Evolutionary conservation across 495 filamentous ascomycete genomes (phyloP).

Genomic region (Jackrogersella minutella): DNA sequence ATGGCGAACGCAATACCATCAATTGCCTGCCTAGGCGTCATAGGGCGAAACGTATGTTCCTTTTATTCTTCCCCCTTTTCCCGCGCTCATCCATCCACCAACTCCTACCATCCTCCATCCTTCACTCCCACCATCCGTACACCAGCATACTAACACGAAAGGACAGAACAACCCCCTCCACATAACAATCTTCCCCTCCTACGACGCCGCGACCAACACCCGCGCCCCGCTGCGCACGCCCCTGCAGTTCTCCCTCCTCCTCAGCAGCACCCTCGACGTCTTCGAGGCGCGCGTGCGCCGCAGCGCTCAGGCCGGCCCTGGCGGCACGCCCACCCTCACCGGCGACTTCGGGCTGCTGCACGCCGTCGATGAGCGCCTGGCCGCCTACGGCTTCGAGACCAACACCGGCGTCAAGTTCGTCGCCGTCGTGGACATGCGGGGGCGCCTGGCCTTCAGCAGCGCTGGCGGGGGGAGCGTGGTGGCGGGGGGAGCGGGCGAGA

Average conservation of each 20-base stretch:
- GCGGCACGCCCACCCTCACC: constrained; percentile 52
- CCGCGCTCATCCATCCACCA: constrained; percentile 2
- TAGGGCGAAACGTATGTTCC: constrained; percentile 84
- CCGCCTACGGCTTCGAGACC: constrained; percentile 95
- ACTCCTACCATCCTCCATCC: not conserved
- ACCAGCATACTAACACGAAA: constrained; percentile 1
- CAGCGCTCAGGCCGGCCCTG: constrained; percentile 59
- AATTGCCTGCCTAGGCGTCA: constrained; percentile 91
- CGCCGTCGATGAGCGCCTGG: constrained; percentile 88
- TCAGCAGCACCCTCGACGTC: constrained; percentile 90
- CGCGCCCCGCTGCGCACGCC: constrained; percentile 61
- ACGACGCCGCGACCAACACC: constrained; percentile 54
- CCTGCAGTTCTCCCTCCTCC: constrained; percentile 89
- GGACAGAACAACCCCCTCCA: constrained; percentile 93
- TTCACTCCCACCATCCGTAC: not conserved
- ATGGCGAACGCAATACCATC: constrained; percentile 66
- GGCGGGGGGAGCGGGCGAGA: constrained; percentile 18
- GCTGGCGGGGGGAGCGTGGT: constrained; percentile 33
- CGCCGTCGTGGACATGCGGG: constrained; percentile 85
- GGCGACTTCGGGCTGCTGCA: constrained; percentile 93
- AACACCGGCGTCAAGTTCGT: constrained; percentile 93
- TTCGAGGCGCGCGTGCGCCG: constrained; percentile 80
- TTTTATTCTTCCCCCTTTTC: constrained; percentile 9
- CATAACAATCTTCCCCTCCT: constrained; percentile 84
- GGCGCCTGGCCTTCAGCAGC: constrained; percentile 46